Evolutionary conservation across 768 basidiomycete genomes (phyloP).

Genomic region (Brasilioporus rufonigricans): DNA sequence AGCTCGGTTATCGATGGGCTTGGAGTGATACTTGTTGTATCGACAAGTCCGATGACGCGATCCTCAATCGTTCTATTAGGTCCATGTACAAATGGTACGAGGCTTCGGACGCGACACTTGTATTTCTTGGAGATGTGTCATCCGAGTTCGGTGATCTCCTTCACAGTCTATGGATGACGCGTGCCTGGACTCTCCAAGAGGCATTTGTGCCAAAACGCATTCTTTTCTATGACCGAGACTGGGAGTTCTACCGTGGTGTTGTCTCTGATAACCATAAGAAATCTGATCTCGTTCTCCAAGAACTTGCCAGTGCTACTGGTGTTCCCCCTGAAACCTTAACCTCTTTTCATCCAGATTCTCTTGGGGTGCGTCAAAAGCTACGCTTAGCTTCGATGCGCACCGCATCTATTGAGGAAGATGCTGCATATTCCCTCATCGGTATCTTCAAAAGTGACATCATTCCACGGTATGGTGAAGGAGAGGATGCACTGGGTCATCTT

Average conservation of each 20-base stretch:
- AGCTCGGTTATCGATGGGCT: not conserved
- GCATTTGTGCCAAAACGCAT: not conserved
- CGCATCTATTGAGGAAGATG: not conserved
- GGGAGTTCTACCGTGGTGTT: not conserved
- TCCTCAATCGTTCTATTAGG: not conserved
- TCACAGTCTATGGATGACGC: not conserved
- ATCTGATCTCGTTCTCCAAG: not conserved
- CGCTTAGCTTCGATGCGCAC: not conserved
- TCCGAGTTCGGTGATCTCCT: not conserved
- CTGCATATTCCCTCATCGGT: not conserved
- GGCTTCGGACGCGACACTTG: not conserved
- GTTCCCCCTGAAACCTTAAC: not conserved
- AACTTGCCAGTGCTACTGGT: not conserved
- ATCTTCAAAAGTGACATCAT: not conserved
- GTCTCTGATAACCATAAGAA: not conserved
- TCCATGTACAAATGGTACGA: constrained; percentile 2
- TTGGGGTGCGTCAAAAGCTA: not conserved
- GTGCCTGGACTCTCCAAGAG: not conserved
- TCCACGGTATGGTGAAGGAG: not conserved
- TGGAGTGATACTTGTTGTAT: not conserved
- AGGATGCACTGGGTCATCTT: not conserved
- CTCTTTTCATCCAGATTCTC: not conserved
- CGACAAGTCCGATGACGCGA: not conserved
- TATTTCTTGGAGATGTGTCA: not conserved
- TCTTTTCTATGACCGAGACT: not conserved